phyloP scores from a whole-genome alignment of 2,329 filamentous ascomycete genomes.

The Trichoderma arundinaceum region DNA sequence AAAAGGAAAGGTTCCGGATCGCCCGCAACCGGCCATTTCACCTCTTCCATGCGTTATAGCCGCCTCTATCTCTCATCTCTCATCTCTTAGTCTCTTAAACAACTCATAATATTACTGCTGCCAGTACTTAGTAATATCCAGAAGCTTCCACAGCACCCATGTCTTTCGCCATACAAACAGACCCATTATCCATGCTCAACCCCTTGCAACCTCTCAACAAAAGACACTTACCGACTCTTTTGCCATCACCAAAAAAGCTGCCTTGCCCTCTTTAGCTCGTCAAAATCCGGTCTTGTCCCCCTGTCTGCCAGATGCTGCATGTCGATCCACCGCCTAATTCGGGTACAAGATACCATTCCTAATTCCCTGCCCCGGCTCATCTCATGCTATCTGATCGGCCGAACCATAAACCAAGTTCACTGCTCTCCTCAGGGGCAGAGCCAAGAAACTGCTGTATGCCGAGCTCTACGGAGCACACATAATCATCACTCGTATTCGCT shows the following conservation, averaged over 20 bases:
- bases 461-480: background rate
- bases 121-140: background rate
- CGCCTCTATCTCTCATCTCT: too few species aligned
- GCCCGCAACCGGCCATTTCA: too few species aligned
- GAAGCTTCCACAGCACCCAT: background rate
- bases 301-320: constrained; percentile 1
- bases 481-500: background rate
- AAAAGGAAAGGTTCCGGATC: too few species aligned
- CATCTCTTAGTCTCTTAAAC: too few species aligned
- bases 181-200: background rate
- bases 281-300: background rate
- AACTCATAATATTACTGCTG: too few species aligned
- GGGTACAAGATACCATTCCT: background rate
- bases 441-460: background rate
- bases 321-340: background rate
- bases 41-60: too few species aligned
- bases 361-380: background rate
- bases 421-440: background rate
- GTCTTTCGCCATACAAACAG: background rate
- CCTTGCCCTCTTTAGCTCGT: background rate
- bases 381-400: constrained; percentile 1
- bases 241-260: background rate
- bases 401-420: background rate
- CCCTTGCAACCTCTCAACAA: background rate
- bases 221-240: constrained; percentile 4